Percentiles rank a stretch among this genome's conserved stretches.
Evolutionary conservation across 78 protist species (phyloP).

Genomic region (Kipferlia bialata): DNA sequence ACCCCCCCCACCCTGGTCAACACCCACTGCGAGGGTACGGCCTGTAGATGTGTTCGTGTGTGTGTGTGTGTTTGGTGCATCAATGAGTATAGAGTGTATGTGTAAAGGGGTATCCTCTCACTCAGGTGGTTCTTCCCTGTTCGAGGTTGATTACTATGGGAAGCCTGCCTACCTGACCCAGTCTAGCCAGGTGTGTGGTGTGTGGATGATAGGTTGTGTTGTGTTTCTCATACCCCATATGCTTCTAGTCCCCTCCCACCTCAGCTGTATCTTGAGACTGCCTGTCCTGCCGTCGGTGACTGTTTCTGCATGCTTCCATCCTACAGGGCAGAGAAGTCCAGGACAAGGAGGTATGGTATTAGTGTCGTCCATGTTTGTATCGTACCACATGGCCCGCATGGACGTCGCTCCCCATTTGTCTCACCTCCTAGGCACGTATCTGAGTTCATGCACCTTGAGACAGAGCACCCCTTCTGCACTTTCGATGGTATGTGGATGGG

Average conservation of each 20-base stretch:
- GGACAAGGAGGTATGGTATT: constrained; percentile 78
- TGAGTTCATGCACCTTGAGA: constrained; percentile 75
- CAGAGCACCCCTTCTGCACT: constrained; percentile 70
- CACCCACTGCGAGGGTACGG: constrained; percentile 83
- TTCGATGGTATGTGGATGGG: too few relatives aligned
- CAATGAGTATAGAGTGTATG: too few relatives aligned
- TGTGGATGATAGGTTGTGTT: constrained; percentile 44
- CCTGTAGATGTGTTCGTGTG: too few relatives aligned
- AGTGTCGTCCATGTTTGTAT: too few relatives aligned
- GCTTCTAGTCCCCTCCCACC: too few relatives aligned
- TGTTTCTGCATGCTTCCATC: constrained; percentile 65
- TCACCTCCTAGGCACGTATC: too few relatives aligned
- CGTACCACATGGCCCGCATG: too few relatives aligned
- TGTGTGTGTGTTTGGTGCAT: too few relatives aligned
- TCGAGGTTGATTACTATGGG: constrained; percentile 59
- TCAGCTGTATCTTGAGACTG: constrained; percentile 11
- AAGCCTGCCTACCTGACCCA: constrained; percentile 80
- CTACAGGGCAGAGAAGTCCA: constrained; percentile 77
- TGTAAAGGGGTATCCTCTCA: too few relatives aligned
- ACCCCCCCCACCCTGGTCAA: constrained; percentile 86
- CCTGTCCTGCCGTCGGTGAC: constrained; percentile 60
- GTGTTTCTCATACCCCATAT: too few relatives aligned
- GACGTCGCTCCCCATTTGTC: too few relatives aligned
- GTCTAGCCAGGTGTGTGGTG: constrained; percentile 86
- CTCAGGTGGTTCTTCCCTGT: constrained; percentile 73